Evolutionary conservation across 83 land plant genomes (phyloP).

Genomic region (Thuja plicata): DNA sequence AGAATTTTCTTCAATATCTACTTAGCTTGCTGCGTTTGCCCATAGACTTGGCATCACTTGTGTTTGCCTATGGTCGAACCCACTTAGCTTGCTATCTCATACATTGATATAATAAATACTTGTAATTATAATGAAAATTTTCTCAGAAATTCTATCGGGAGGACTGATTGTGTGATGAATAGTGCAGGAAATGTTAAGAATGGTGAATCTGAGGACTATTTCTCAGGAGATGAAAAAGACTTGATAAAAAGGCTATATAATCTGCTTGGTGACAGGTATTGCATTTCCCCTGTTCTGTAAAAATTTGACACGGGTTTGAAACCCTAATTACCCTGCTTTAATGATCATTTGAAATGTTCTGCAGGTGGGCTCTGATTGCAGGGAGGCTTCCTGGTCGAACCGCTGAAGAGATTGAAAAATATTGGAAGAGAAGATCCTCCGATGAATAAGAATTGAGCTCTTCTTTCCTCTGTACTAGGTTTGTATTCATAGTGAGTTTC

Average conservation of each 20-base stretch:
- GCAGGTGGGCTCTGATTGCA: slow-evolving; percentile 45
- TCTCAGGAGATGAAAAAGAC: not conserved
- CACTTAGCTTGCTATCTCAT: too few species aligned
- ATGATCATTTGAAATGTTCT: not conserved
- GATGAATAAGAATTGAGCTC: not conserved
- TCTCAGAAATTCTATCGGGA: not conserved
- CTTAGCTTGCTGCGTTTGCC: too few species aligned
- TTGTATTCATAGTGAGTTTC: not conserved
- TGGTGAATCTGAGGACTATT: not conserved
- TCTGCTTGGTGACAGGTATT: not conserved
- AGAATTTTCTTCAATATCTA: too few species aligned
- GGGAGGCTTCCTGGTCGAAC: slow-evolving; percentile 45
- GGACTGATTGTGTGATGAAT: not conserved
- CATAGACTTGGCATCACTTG: too few species aligned
- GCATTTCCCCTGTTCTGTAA: not conserved
- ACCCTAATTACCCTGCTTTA: not conserved
- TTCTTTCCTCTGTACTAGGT: not conserved
- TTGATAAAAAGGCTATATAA: not conserved
- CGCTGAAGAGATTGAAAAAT: slow-evolving; percentile 47
- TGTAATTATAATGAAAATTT: not conserved
- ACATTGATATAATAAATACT: too few species aligned
- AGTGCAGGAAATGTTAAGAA: not conserved
- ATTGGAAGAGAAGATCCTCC: slow-evolving; percentile 31
- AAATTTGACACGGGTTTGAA: not conserved
- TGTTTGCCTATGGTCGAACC: too few species aligned